Evolutionary conservation across 75 land plant species (phyloP).

Genomic region (Gnetum montanum): DNA sequence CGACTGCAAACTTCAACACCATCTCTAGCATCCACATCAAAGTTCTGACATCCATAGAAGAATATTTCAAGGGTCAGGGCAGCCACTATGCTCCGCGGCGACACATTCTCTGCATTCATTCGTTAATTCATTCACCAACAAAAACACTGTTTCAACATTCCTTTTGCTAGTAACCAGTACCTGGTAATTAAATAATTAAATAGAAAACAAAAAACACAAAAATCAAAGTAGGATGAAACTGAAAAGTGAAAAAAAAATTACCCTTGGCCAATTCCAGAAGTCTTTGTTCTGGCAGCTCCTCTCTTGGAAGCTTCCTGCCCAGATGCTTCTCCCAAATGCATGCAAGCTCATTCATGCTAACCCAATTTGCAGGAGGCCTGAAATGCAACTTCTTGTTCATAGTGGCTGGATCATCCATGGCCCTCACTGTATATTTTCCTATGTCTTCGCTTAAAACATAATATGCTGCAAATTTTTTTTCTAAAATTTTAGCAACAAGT

Average conservation of each 20-base stretch:
- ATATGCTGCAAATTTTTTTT: constrained; percentile 12
- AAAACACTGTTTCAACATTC: background rate
- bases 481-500: background rate
- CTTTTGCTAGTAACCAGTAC: background rate
- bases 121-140: background rate
- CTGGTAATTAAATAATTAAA: background rate
- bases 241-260: background rate
- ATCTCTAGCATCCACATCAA: background rate
- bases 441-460: constrained; percentile 16
- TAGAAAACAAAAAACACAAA: background rate
- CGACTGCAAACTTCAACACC: constrained; percentile 18
- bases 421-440: constrained; percentile 15
- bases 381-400: constrained; percentile 8
- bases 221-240: background rate
- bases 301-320: constrained; percentile 15
- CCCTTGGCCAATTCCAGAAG: constrained; percentile 16
- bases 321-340: constrained; percentile 17
- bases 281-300: constrained; percentile 10
- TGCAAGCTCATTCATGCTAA: constrained; percentile 17
- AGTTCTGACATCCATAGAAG: constrained; percentile 11
- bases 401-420: constrained; percentile 11
- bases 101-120: constrained; percentile 5
- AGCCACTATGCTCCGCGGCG: constrained; percentile 10
- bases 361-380: constrained; percentile 11
- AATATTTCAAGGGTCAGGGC: constrained; percentile 13